These are phyloP conservation scores for Umbelopsis sp. DNA, from an alignment of 192 early-diverging fungal genomes.

Conservation along the genomic window DNA sequence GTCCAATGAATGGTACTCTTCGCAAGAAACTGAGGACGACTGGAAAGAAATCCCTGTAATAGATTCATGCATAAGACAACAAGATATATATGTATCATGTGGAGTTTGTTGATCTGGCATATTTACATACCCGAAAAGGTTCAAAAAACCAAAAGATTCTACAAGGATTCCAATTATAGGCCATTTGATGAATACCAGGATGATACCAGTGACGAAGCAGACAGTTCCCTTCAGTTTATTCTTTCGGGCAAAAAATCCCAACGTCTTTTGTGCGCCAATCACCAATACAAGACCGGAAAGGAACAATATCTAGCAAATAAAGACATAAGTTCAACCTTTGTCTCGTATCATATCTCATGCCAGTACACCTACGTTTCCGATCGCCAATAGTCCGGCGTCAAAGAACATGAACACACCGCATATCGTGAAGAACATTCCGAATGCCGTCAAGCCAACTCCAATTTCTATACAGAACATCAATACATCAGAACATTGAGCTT, in stretches of 20 bases:
- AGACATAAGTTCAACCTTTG: background rate
- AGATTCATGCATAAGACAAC: background rate
- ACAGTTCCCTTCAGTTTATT: constrained; percentile 90
- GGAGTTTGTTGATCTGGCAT: background rate
- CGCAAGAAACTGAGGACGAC: constrained; percentile 88
- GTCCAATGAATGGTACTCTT: constrained; percentile 88
- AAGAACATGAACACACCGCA: constrained; percentile 95
- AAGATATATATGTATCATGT: background rate
- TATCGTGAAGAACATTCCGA: constrained; percentile 89
- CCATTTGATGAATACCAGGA: constrained; percentile 89
- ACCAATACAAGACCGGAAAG: constrained; percentile 85
- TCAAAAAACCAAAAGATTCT: constrained; percentile 94
- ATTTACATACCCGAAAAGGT: constrained; percentile 86
- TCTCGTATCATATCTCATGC: background rate
- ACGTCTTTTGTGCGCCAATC: constrained; percentile 88
- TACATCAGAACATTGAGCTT: background rate
- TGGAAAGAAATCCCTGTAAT: constrained; percentile 92
- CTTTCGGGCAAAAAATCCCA: constrained; percentile 81
- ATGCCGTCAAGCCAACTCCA: constrained; percentile 93
- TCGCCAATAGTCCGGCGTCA: constrained; percentile 92
- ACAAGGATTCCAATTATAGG: constrained; percentile 87
- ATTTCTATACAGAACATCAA: constrained; percentile 59
- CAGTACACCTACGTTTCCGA: constrained; percentile 80
- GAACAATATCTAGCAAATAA: constrained; percentile 75
- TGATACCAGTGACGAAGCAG: constrained; percentile 87